Evolutionary conservation across 257 asterid genomes (phyloP).

Genomic region (Pogostemon cablin): DNA sequence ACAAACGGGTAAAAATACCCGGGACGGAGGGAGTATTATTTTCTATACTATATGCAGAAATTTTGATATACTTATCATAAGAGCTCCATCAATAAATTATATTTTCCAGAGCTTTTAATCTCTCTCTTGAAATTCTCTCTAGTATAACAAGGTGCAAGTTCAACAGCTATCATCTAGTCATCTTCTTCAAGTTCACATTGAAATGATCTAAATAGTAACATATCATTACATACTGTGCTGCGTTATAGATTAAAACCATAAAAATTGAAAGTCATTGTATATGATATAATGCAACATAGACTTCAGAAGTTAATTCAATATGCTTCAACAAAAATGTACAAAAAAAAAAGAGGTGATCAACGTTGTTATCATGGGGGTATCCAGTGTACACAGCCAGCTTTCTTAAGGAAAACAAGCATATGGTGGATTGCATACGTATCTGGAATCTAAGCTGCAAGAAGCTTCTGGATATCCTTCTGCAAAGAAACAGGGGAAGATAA

Average conservation of each 20-base stretch:
- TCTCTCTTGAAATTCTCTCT: too few relatives aligned
- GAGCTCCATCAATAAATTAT: too few relatives aligned
- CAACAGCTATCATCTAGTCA: too few relatives aligned
- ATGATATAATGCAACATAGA: background rate
- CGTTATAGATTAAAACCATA: background rate
- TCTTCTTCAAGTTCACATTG: too few relatives aligned
- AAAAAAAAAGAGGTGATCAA: background rate
- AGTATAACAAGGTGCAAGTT: too few relatives aligned
- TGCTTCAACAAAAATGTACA: background rate
- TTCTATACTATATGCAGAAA: too few relatives aligned
- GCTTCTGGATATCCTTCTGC: conserved; percentile 74
- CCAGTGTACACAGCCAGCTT: background rate
- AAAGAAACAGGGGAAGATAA: conserved; percentile 17
- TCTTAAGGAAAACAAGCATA: conserved; percentile 12
- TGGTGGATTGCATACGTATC: conserved; percentile 21
- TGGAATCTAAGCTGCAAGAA: conserved; percentile 54
- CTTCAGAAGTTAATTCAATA: conserved; percentile 20
- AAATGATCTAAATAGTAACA: too few relatives aligned
- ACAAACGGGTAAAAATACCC: too few relatives aligned
- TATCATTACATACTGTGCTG: background rate
- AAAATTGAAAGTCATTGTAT: background rate
- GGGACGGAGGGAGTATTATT: too few relatives aligned
- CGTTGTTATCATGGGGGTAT: background rate
- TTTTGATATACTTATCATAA: too few relatives aligned
- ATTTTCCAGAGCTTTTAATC: too few relatives aligned